These are phyloP conservation scores for Sporobolomyces roseus DNA, from an alignment of 768 basidiomycete genomes.

Conservation along the genomic window DNA sequence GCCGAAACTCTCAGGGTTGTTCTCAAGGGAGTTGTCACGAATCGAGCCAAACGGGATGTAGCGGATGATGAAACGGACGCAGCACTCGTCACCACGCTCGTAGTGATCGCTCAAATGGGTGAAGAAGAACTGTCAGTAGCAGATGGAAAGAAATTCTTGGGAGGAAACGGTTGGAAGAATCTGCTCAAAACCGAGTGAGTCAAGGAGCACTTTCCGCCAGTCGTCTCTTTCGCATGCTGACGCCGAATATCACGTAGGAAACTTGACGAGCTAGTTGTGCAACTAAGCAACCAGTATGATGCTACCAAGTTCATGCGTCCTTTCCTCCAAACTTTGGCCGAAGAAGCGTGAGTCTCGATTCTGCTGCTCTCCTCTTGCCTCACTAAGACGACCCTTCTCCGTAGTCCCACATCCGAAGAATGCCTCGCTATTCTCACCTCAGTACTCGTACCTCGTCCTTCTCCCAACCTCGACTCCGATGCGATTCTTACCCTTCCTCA, in stretches of 20 bases:
- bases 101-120: slow-evolving; percentile 56
- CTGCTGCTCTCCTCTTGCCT: not conserved
- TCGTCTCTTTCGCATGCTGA: no score
- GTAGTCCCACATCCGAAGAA: slow-evolving; percentile 20
- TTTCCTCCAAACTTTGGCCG: slow-evolving; percentile 37
- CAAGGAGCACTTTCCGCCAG: not conserved
- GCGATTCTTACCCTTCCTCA: slow-evolving; percentile 27
- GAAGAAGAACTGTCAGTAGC: slow-evolving; percentile 48
- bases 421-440: slow-evolving; percentile 21
- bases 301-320: slow-evolving; percentile 57
- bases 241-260: no score
- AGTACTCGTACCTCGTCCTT: slow-evolving; percentile 22
- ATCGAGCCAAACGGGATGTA: slow-evolving; percentile 51
- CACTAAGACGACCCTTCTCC: not conserved
- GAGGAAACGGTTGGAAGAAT: slow-evolving; percentile 50
- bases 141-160: slow-evolving; percentile 59
- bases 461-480: slow-evolving; percentile 17
- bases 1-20: slow-evolving; percentile 61
- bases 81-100: slow-evolving; percentile 59
- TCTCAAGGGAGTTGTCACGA: slow-evolving; percentile 54
- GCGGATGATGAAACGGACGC: slow-evolving; percentile 39
- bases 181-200: slow-evolving; percentile 43
- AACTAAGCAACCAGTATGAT: slow-evolving; percentile 55
- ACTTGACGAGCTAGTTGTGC: slow-evolving; percentile 55
- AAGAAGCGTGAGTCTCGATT: slow-evolving; percentile 24